Evolutionary conservation across 768 basidiomycete species (phyloP).

Genomic region (Neoboletus magnificus): DNA sequence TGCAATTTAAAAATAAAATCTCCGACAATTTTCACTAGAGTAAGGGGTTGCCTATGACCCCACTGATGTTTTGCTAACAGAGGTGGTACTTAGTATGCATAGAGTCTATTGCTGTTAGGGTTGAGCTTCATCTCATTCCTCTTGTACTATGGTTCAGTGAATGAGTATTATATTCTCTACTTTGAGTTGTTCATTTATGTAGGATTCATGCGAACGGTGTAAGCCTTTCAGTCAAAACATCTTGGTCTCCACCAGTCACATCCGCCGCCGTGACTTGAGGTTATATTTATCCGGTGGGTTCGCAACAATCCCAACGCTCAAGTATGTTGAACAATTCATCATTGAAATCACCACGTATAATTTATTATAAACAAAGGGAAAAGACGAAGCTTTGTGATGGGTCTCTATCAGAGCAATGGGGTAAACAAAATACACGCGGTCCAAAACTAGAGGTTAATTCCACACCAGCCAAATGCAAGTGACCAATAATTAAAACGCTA

Average conservation of each 20-base stretch:
- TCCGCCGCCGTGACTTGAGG: too few species aligned
- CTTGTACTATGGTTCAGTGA: constrained; percentile 5
- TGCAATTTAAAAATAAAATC: too few species aligned
- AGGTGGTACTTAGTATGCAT: constrained; percentile 19
- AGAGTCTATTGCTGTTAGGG: neutral
- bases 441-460: constrained; percentile 63
- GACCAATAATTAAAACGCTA: neutral
- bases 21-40: too few species aligned
- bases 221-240: too few species aligned
- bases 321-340: neutral
- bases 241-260: too few species aligned
- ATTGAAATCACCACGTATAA: constrained; percentile 8
- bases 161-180: too few species aligned
- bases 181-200: too few species aligned
- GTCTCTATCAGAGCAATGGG: constrained; percentile 62
- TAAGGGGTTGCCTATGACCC: constrained; percentile 37
- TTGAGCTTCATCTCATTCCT: neutral
- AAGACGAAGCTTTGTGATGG: neutral
- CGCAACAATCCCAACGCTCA: too few species aligned
- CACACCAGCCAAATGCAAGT: neutral
- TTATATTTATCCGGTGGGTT: too few species aligned
- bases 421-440: constrained; percentile 87
- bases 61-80: neutral
- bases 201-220: too few species aligned
- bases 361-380: neutral